phyloP scores from a whole-genome alignment of 2,329 filamentous ascomycete genomes.

The Diplocarpon mali region DNA sequence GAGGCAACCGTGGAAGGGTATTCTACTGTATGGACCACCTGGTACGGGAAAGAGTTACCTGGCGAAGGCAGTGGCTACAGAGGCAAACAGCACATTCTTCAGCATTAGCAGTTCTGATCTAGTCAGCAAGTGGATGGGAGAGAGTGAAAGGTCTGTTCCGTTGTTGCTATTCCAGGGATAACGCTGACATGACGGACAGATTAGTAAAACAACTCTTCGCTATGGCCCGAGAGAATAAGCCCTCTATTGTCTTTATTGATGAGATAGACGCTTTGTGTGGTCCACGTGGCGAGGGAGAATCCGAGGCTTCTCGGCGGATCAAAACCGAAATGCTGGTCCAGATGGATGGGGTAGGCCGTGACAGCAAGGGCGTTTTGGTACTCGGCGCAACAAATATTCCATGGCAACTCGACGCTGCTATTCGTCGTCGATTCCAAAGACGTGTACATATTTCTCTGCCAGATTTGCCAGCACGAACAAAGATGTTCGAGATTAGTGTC shows the following conservation, averaged over 20 bases:
- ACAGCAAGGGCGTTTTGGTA: conserved; percentile 86
- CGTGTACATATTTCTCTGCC: conserved; percentile 92
- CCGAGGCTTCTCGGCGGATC: conserved; percentile 91
- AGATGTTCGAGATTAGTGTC: conserved; percentile 75
- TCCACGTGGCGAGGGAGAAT: conserved; percentile 86
- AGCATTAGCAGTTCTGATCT: conserved; percentile 94
- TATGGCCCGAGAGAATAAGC: conserved; percentile 96
- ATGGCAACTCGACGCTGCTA: conserved; percentile 95
- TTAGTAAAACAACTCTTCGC: conserved; percentile 94
- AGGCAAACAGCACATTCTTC: conserved; percentile 98
- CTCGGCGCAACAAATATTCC: conserved; percentile 96
- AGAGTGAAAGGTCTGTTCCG: conserved; percentile 72
- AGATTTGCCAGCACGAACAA: conserved; percentile 75
- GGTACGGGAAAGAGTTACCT: conserved; percentile 97
- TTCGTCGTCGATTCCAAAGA: conserved; percentile 89
- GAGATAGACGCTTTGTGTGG: conserved; percentile 96
- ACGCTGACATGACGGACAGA: conserved; percentile 12
- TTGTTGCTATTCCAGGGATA: background rate
- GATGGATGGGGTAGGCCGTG: conserved; percentile 97
- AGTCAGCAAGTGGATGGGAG: conserved; percentile 99
- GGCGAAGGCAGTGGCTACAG: conserved; percentile 93
- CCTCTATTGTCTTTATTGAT: conserved; percentile 97
- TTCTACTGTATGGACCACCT: conserved; percentile 87
- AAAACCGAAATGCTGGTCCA: conserved; percentile 98
- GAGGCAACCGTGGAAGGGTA: conserved; percentile 96